Base-by-base conservation (phyloP, 2,329 filamentous ascomycete species). In the Scedosporium dehoogii region DNA sequence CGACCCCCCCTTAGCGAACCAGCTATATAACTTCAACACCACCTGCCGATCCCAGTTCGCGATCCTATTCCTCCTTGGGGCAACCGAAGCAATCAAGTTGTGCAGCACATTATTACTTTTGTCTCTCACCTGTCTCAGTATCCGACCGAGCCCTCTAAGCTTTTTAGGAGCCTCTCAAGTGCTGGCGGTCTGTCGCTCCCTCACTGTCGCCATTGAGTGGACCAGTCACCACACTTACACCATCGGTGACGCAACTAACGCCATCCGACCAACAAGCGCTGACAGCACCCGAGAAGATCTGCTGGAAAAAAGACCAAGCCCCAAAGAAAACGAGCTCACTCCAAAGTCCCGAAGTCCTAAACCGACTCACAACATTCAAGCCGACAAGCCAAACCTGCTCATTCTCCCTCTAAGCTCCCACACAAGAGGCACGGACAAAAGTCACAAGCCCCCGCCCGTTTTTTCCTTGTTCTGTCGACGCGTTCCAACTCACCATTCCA, bases 191-290 rank as follows among this genome's bases (percentile, higher is more conserved):
- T 33, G 27, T 29, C 38, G 18, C 10, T 44, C 29, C 9, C 41
- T 44, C 21, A 10, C 23, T 59, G 58, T 59, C 58, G n/a, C 58
- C n/a, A 23, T 25, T 46, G n/a, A 21, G 18, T 27, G n/a, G 58
- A 25, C n/a, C n/a, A 16, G 23, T 16, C 18, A 27, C 23, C 58
- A 9, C 58, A 59, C 58, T 59, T 59, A 59, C 58, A 59, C 58
- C 58, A 59, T 59, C 58, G 38, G 58, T 44, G 33, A 46, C 58
- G 58, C 58, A 59, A 44, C 23, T 59, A 59, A 59, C 58, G 58
- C 58, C 58, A 59, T 59, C 48, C 33, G 33, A 25, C 58, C 33
- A 10, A 21, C 48, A 25, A 18, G 29, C 25, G 29, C 25, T 58
- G 25, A 29, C 56, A 16, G 29, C 42, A 46, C 5, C 42, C 42